Conservation (phyloP, 2,329 filamentous ascomycete species). For the Aspergillaceae sp. region DNA sequence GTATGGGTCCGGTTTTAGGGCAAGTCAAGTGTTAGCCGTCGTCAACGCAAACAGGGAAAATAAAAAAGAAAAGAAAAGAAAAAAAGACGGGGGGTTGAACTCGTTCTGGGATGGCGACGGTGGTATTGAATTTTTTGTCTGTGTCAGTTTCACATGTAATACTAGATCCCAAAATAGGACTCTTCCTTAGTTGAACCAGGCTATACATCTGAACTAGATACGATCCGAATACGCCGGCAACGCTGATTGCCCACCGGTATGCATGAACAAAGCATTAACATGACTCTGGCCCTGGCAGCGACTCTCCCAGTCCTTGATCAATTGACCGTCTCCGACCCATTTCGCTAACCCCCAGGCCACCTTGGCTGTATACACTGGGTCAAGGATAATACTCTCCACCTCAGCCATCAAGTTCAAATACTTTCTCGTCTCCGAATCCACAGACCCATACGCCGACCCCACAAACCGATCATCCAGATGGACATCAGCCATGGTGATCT, state of each 20-base stretch:
- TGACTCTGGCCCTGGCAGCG: not conserved
- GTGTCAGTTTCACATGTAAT: constrained; percentile 15
- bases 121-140: not conserved
- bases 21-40: not conserved
- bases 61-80: not conserved
- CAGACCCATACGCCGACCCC: constrained; percentile 23
- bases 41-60: not conserved
- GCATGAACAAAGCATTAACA: constrained; percentile 28
- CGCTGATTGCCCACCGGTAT: constrained; percentile 29
- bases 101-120: not conserved
- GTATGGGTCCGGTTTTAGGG: not conserved
- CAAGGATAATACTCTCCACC: constrained; percentile 21
- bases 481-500: constrained; percentile 23
- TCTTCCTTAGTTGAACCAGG: constrained; percentile 10
- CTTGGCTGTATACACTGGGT: constrained; percentile 31
- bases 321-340: constrained; percentile 16
- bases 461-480: constrained; percentile 24
- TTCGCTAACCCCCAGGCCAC: constrained; percentile 21
- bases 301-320: constrained; percentile 7
- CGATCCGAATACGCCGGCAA: constrained; percentile 23
- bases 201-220: constrained; percentile 1
- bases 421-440: constrained; percentile 18
- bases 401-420: constrained; percentile 18
- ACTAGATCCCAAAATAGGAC: constrained; percentile 18
- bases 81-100: not conserved